Conservation (phyloP, 768 basidiomycete species). For the Phylloporus sp. region DNA sequence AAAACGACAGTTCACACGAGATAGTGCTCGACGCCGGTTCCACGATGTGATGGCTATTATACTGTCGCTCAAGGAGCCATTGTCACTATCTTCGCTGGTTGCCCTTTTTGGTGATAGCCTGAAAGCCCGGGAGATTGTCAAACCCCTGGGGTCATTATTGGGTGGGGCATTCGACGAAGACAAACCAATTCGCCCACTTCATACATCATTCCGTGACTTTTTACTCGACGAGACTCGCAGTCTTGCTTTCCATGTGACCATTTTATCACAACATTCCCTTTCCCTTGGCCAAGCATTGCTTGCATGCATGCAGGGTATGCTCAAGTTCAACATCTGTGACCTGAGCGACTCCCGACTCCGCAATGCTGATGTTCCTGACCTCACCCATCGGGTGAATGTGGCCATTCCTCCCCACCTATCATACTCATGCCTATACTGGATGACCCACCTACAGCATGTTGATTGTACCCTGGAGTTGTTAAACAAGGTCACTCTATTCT, state of each 20-base stretch:
- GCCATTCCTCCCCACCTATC: background rate
- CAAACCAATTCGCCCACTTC: background rate
- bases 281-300: background rate
- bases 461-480: background rate
- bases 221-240: background rate
- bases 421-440: background rate
- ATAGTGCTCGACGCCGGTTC: background rate
- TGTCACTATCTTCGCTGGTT: background rate
- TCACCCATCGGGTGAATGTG: background rate
- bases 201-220: constrained; percentile 1
- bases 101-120: background rate
- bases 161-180: background rate
- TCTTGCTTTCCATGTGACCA: background rate
- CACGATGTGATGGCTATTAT: constrained; percentile 1
- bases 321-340: constrained; percentile 4
- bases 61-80: background rate
- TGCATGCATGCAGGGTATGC: background rate
- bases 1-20: background rate
- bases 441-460: background rate
- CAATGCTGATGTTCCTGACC: background rate
- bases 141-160: background rate
- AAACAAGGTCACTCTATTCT: too few species aligned
- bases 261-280: background rate
- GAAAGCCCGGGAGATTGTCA: background rate
- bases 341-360: background rate